These are phyloP conservation scores for Hordeum pubiflorum DNA, from an alignment of 202 grass and related monocot genomes.

Conservation along the genomic window DNA sequence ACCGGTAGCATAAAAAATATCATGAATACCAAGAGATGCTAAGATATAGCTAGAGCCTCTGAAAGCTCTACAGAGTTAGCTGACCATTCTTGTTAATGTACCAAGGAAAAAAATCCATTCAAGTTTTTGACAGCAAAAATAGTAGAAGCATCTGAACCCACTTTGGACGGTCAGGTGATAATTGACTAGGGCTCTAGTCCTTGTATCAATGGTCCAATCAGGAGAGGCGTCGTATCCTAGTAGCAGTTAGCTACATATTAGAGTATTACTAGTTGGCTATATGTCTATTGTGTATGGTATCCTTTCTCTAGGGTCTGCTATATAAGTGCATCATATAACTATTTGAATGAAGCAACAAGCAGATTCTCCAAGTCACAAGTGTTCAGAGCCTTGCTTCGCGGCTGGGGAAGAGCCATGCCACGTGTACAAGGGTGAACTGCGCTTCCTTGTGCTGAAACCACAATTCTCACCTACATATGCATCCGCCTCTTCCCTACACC, in stretches of 20 bases:
- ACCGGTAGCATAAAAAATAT: neutral
- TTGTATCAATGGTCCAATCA: neutral
- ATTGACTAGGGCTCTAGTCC: neutral
- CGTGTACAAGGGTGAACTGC: neutral
- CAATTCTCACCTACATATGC: neutral
- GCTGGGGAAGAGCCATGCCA: neutral
- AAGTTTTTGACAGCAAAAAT: neutral
- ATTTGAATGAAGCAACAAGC: neutral
- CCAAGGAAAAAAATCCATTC: neutral
- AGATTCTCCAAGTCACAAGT: neutral
- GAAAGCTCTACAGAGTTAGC: neutral
- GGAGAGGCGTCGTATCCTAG: neutral
- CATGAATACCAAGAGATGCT: neutral
- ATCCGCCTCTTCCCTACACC: neutral
- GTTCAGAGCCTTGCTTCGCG: neutral
- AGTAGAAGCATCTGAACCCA: neutral
- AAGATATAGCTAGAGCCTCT: neutral
- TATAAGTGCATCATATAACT: neutral
- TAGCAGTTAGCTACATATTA: neutral
- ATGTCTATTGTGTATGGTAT: neutral
- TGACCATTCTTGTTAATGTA: constrained; percentile 9
- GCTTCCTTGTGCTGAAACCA: neutral
- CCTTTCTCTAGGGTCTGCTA: neutral
- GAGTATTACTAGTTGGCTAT: neutral
- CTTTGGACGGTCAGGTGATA: neutral